These are phyloP conservation scores for Scedosporium aurantiacum DNA, from an alignment of 2,329 filamentous ascomycete species.

Conservation along the genomic window DNA sequence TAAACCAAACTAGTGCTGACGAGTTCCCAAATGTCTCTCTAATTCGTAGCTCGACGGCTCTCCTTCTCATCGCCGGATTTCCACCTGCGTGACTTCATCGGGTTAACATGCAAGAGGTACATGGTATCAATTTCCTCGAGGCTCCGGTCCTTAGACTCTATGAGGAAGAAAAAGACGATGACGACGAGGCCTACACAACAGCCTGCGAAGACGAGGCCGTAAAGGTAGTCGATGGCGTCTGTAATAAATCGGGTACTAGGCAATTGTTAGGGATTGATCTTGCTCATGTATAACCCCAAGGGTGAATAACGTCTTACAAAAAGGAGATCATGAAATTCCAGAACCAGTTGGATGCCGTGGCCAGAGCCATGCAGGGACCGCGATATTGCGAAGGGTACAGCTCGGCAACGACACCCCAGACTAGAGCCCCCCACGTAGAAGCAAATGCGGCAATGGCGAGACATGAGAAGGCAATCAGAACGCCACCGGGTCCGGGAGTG, in stretches of 20 bases:
- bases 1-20: too few species aligned
- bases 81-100: conserved; percentile 32
- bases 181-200: conserved; percentile 52
- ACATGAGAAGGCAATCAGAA: conserved; percentile 58
- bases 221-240: conserved; percentile 56
- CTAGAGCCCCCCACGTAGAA: conserved; percentile 59
- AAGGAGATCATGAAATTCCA: conserved; percentile 53
- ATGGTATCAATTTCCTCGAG: conserved; percentile 70
- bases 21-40: too few species aligned
- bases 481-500: conserved; percentile 39
- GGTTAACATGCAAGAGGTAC: conserved; percentile 47
- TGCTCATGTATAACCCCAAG: not conserved
- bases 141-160: conserved; percentile 59
- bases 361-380: conserved; percentile 41
- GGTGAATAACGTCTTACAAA: conserved; percentile 22
- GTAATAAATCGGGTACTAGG: conserved; percentile 57
- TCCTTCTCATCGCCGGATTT: conserved; percentile 11
- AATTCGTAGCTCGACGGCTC: not conserved
- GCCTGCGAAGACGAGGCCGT: conserved; percentile 61
- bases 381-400: conserved; percentile 50
- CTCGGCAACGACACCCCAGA: conserved; percentile 56
- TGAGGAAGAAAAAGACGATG: conserved; percentile 66
- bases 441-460: conserved; percentile 57
- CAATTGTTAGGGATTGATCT: conserved; percentile 13
- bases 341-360: conserved; percentile 49